These are phyloP conservation scores for Lathyrus sativus DNA, from an alignment of 306 rosid species.

Conservation along the genomic window DNA sequence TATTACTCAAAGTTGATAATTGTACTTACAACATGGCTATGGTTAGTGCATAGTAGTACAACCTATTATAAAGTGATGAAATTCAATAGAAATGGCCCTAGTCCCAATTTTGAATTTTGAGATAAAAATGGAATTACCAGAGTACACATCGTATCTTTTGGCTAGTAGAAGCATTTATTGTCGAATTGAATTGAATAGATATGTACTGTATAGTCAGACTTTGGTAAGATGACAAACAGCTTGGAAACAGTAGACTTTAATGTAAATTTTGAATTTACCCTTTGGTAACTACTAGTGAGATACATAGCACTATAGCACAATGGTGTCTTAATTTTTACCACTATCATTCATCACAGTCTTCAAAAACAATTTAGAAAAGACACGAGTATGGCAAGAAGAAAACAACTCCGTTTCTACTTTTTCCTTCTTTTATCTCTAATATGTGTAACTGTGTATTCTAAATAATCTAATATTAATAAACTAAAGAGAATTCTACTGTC, in stretches of 20 bases:
- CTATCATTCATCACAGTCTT: neutral
- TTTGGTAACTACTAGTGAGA: neutral
- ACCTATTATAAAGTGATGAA: neutral
- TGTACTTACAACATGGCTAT: no score
- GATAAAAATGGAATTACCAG: slow-evolving; percentile 11
- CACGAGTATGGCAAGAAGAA: neutral
- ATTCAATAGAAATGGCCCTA: slow-evolving; percentile 1
- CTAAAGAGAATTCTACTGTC: slow-evolving; percentile 33
- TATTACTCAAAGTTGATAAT: no score
- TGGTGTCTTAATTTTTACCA: neutral
- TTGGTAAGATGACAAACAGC: slow-evolving; percentile 27
- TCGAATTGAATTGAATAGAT: slow-evolving; percentile 23
- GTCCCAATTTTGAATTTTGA: slow-evolving; percentile 12
- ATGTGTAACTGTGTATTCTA: neutral
- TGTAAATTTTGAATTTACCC: slow-evolving; percentile 7
- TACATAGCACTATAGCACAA: neutral
- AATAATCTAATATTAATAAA: slow-evolving; percentile 17
- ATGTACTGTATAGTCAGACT: slow-evolving; percentile 13
- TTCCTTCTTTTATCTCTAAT: slow-evolving; percentile 3
- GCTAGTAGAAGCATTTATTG: slow-evolving; percentile 20
- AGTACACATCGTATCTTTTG: slow-evolving; percentile 26
- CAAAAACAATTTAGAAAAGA: neutral
- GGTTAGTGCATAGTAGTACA: no score
- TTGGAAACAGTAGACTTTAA: neutral
- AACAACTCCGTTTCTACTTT: slow-evolving; percentile 37